phyloP scores from a whole-genome alignment of 345 rosid genomes.

The Ailanthus altissimus region DNA sequence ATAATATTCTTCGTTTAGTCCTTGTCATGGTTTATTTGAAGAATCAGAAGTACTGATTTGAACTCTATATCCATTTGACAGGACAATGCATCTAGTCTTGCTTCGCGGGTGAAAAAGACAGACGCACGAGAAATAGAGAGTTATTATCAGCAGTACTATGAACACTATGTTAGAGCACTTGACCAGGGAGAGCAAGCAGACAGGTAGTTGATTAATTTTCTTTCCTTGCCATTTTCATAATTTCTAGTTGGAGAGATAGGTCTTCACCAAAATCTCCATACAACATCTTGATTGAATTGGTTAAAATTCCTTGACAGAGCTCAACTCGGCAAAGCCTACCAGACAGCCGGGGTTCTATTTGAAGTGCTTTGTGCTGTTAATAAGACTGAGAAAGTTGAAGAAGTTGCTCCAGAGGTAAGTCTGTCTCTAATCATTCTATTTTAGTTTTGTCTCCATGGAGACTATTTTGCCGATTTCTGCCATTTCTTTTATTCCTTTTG shows the following conservation, averaged over 20 bases:
- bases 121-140: constrained; percentile 95
- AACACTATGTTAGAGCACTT: constrained; percentile 84
- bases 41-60: constrained; percentile 10
- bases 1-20: not conserved
- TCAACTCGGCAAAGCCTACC: constrained; percentile 98
- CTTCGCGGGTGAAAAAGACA: constrained; percentile 89
- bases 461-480: not conserved
- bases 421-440: constrained; percentile 11
- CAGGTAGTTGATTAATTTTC: constrained; percentile 49
- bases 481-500: not conserved
- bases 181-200: constrained; percentile 97
- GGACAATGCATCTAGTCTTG: constrained; percentile 96
- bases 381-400: constrained; percentile 97
- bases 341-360: constrained; percentile 96
- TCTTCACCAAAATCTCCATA: not conserved
- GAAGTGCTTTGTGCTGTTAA: constrained; percentile 98
- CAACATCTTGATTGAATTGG: not conserved
- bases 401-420: constrained; percentile 98
- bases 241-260: constrained; percentile 2
- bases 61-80: constrained; percentile 27
- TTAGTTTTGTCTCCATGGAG: not conserved
- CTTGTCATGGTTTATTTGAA: not conserved
- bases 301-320: constrained; percentile 56
- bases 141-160: constrained; percentile 91
- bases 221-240: not conserved